Conservation (phyloP, 1,139 yeast species). For the Dujonia santamariae region DNA sequence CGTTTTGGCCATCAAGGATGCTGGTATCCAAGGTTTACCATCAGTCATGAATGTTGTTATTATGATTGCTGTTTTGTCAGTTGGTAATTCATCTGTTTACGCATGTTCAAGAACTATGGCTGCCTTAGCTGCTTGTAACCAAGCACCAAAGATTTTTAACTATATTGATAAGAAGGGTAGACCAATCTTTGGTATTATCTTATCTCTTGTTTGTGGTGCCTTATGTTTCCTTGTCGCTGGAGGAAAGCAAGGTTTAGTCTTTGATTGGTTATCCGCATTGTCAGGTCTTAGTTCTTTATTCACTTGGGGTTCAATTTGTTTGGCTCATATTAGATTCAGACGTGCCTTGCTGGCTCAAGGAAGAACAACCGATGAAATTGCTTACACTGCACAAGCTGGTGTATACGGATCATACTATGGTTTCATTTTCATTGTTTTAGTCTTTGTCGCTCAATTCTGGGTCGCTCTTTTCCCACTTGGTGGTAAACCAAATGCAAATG, state of each 20-base stretch:
- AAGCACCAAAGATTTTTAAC: conserved; percentile 70
- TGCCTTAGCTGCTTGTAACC: conserved; percentile 78
- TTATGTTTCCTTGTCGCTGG: conserved; percentile 74
- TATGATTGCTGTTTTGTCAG: conserved; percentile 45
- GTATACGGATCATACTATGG: conserved; percentile 69
- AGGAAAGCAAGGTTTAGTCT: conserved; percentile 56
- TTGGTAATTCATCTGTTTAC: conserved; percentile 55
- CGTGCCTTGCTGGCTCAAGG: conserved; percentile 66
- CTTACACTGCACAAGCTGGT: conserved; percentile 70
- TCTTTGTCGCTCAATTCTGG: conserved; percentile 80
- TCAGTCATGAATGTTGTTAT: conserved; percentile 49
- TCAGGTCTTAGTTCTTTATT: conserved; percentile 83
- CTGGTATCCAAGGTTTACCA: conserved; percentile 43
- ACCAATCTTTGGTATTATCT: conserved; percentile 64
- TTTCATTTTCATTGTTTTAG: conserved; percentile 53
- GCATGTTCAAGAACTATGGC: conserved; percentile 81
- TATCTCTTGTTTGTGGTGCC: conserved; percentile 59
- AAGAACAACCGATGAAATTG: conserved; percentile 61
- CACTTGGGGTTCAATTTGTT: conserved; percentile 78
- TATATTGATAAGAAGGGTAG: conserved; percentile 75
- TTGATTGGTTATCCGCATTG: conserved; percentile 77
- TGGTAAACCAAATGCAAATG: conserved; percentile 48
- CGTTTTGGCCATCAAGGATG: conserved; percentile 42
- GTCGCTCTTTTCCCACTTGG: conserved; percentile 70
- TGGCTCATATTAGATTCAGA: conserved; percentile 79